Evolutionary conservation across 2,329 filamentous ascomycete genomes (phyloP).

Genomic region (Aspergillus sp.): DNA sequence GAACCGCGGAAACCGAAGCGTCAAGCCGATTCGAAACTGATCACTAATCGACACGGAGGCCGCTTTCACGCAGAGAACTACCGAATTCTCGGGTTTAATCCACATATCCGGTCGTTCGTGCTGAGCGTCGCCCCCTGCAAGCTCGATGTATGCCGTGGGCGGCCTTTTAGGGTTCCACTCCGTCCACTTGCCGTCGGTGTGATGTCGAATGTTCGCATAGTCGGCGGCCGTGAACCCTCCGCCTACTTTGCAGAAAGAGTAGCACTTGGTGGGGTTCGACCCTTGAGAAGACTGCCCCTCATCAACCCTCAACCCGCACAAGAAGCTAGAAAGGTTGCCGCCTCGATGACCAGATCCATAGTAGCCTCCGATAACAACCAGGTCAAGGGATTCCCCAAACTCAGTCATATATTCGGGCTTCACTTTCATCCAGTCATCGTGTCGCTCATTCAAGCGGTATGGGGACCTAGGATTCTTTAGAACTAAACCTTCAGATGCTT

Average conservation of each 20-base stretch:
- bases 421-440: conserved; percentile 97
- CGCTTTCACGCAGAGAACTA: conserved; percentile 88
- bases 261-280: conserved; percentile 69
- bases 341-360: conserved; percentile 86
- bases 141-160: conserved; percentile 74
- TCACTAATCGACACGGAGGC: conserved; percentile 73
- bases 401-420: conserved; percentile 99
- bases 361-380: conserved; percentile 86
- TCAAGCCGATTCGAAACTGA: conserved; percentile 73
- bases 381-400: conserved; percentile 90
- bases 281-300: conserved; percentile 61
- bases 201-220: conserved; percentile 77
- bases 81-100: conserved; percentile 85
- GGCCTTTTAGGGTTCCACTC: conserved; percentile 78
- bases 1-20: conserved; percentile 88
- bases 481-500: conserved; percentile 85
- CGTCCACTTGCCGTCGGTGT: conserved; percentile 88
- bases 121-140: conserved; percentile 75
- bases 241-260: conserved; percentile 98
- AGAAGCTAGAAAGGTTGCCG: conserved; percentile 77
- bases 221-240: conserved; percentile 85
- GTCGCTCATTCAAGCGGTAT: conserved; percentile 84
- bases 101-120: conserved; percentile 83
- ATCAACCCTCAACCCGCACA: conserved; percentile 82
- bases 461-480: conserved; percentile 88